Base-by-base conservation (phyloP, 1,284 basidiomycete genomes). In the Somion occarium region DNA sequence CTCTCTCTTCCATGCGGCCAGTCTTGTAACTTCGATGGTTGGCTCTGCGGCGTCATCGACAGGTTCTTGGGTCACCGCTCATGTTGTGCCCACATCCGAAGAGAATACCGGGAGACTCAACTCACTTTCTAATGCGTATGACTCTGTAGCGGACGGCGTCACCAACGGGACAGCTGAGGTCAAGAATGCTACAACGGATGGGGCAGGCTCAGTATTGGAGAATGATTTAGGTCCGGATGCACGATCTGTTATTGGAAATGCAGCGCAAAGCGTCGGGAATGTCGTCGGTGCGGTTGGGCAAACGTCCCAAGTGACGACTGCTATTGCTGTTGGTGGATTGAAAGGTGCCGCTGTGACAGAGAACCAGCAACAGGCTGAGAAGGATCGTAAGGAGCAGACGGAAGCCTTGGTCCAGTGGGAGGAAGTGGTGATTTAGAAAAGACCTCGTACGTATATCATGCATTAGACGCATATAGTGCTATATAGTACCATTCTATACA, bases 191-290 rank as follows among this genome's bases (percentile, higher is more conserved):
- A 26, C 58, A 3, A 41, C 53, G 18, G 55, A 58, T 9, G 49
- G 59, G 3, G 54, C 51, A 37, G 25, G 61, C 44, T 15, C 53
- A 47, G 13, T 60, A 45, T 50, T 61, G 11, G 54, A 47, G 58
- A 62, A 60, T 47, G 60, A 59, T 44, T 56, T 55, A 20, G 62
- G 61, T 13, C 9, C 20, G 26, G 61, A 64, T 44, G 59, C 60
- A 43, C 49, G 59, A 26, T 52, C 52, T 13, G 55, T 63, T 2
- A 54, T 49, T 18, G 53, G 54, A 20, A 61, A 61, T 41, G 55
- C 59, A 34, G 30, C 30, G 15, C 30, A 15, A 7, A 34, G 30
- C 30, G 30, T 34, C 7, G 30, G 15, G 7, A 34, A 34, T 15
- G 30, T 34, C 23, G 46, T 52, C 12, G 56, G 56, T n/a, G 56